phyloP scores from a whole-genome alignment of 139 green algal species.

The Diplosphaera chodatii region DNA sequence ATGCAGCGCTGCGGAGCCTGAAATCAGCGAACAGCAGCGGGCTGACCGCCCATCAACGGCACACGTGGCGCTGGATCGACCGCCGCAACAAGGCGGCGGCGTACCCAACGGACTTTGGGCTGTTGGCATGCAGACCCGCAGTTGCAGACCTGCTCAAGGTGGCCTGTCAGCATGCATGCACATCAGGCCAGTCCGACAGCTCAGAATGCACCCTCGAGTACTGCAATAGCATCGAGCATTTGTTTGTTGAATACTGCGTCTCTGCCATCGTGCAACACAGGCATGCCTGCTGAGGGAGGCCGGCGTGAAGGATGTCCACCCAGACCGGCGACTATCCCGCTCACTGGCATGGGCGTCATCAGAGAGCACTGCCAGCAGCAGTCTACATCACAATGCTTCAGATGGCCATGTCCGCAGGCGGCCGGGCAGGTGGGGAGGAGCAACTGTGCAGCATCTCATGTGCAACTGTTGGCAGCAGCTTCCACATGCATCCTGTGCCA shows the following conservation, averaged over 20 bases:
- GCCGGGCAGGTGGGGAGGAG: slow-evolving; percentile 4
- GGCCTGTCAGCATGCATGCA: background rate
- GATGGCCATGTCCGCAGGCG: slow-evolving; percentile 1
- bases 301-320: slow-evolving; percentile 61
- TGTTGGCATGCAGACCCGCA: slow-evolving; percentile 33
- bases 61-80: slow-evolving; percentile 54
- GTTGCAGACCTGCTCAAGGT: slow-evolving; percentile 18
- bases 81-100: slow-evolving; percentile 51
- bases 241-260: too few relatives aligned
- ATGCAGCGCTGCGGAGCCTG: slow-evolving; percentile 8
- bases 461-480: too few relatives aligned
- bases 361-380: slow-evolving; percentile 11
- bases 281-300: slow-evolving; percentile 12
- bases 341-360: slow-evolving; percentile 12
- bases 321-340: slow-evolving; percentile 29
- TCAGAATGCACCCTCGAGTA: too few relatives aligned
- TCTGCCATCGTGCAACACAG: too few relatives aligned
- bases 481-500: too few relatives aligned
- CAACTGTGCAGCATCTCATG: background rate
- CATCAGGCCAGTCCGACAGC: slow-evolving; percentile 1
- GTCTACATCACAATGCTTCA: slow-evolving; percentile 3
- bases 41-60: background rate
- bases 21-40: background rate
- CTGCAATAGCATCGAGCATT: too few relatives aligned
- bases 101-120: slow-evolving; percentile 77